Evolutionary conservation across 768 basidiomycete genomes (phyloP).

Genomic region (Tricholoma hemisulphureum): DNA sequence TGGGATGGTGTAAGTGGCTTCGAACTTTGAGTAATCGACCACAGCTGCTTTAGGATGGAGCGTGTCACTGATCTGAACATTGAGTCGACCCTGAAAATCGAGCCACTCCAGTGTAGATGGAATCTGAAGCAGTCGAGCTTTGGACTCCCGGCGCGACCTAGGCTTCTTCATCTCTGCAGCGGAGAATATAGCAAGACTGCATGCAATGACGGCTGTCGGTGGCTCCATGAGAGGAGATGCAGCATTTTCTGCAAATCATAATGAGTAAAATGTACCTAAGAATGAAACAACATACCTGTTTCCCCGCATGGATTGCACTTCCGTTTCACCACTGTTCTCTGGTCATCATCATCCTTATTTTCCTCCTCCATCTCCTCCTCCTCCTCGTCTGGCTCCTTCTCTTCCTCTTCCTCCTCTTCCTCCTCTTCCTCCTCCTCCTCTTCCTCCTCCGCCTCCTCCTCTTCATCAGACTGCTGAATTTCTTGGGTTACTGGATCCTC

Average conservation of each 20-base stretch:
- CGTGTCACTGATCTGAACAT: neutral
- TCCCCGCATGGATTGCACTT: neutral
- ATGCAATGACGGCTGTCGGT: neutral
- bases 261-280: neutral
- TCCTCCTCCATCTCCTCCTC: neutral
- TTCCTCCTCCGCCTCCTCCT: slow-evolving; percentile 5
- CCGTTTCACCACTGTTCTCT: neutral
- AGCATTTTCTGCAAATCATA: neutral
- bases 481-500: neutral
- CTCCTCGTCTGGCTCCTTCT: slow-evolving; percentile 4
- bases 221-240: neutral
- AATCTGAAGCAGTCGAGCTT: neutral
- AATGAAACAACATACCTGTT: neutral
- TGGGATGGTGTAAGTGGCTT: neutral
- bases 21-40: neutral
- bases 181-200: neutral
- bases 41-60: neutral
- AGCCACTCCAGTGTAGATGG: neutral
- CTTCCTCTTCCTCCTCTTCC: neutral
- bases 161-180: neutral
- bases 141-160: neutral
- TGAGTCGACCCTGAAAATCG: neutral
- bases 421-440: no score
- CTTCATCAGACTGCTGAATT: neutral
- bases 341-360: neutral